These are phyloP conservation scores for Macrophomina tecta DNA, from an alignment of 2,329 filamentous ascomycete genomes.

Conservation along the genomic window DNA sequence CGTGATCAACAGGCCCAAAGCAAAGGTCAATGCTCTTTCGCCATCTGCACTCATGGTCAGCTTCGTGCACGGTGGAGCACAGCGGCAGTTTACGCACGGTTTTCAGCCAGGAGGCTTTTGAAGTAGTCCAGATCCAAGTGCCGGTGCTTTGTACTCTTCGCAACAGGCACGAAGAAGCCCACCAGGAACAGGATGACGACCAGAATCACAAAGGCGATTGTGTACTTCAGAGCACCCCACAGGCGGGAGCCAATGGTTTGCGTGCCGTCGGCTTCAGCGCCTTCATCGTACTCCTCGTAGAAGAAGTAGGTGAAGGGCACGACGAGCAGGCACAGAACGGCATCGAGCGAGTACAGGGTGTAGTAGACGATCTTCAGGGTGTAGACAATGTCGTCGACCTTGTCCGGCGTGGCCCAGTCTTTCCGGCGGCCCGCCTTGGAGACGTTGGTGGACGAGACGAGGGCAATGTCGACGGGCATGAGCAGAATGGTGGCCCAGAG, in stretches of 20 bases:
- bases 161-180: slow-evolving; percentile 90
- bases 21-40: slow-evolving; percentile 90
- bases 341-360: slow-evolving; percentile 87
- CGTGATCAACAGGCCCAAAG: slow-evolving; percentile 84
- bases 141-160: slow-evolving; percentile 65
- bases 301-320: slow-evolving; percentile 98
- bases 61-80: not conserved
- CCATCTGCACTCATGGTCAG: slow-evolving; percentile 61
- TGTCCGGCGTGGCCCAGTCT: slow-evolving; percentile 88
- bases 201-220: slow-evolving; percentile 79
- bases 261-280: slow-evolving; percentile 78
- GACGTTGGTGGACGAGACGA: slow-evolving; percentile 86
- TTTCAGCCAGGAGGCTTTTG: slow-evolving; percentile 80
- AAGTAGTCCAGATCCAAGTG: slow-evolving; percentile 90
- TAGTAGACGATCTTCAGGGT: slow-evolving; percentile 93
- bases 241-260: slow-evolving; percentile 75
- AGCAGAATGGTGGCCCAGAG: slow-evolving; percentile 91
- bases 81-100: slow-evolving; percentile 60
- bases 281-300: slow-evolving; percentile 96
- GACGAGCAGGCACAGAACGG: slow-evolving; percentile 83
- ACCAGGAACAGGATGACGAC: slow-evolving; percentile 85
- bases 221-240: slow-evolving; percentile 89
- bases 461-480: slow-evolving; percentile 91
- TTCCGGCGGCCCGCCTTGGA: slow-evolving; percentile 82
- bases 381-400: slow-evolving; percentile 76